Conservation (phyloP, 352 stramenopile species). For the Bremia lactucae region DNA sequence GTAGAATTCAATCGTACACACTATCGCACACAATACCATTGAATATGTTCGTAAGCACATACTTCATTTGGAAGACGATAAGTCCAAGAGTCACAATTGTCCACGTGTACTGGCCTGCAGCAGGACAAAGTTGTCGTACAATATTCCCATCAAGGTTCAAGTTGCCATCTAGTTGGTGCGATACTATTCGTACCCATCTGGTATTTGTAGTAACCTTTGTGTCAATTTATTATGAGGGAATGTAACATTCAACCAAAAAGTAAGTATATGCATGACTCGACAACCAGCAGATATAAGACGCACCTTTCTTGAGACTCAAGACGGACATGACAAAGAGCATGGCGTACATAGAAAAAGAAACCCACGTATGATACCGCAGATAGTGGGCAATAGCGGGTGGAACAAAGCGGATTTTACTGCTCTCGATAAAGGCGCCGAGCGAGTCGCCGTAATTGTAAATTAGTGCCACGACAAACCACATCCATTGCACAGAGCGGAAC, state of each 20-base stretch:
- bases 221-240: not conserved
- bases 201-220: conserved; percentile 88
- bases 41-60: conserved; percentile 94
- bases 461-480: conserved; percentile 94
- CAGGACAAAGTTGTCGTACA: not conserved
- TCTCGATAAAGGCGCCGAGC: conserved; percentile 77
- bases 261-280: conserved; percentile 6
- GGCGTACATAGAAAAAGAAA: conserved; percentile 92
- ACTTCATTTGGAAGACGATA: conserved; percentile 96
- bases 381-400: conserved; percentile 75
- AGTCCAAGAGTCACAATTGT: conserved; percentile 91
- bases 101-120: conserved; percentile 89
- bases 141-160: not conserved
- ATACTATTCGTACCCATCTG: conserved; percentile 66
- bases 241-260: not conserved
- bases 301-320: conserved; percentile 87
- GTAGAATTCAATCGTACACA: not conserved
- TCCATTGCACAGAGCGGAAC: conserved; percentile 97
- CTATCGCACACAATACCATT: conserved; percentile 40
- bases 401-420: conserved; percentile 74
- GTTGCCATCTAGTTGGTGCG: not conserved
- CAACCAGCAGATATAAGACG: conserved; percentile 3
- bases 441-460: conserved; percentile 94
- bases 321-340: conserved; percentile 94
- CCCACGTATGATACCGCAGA: conserved; percentile 83